These are phyloP conservation scores for Deinandra increscens DNA, from an alignment of 129 eudicot species.

Conservation along the genomic window DNA sequence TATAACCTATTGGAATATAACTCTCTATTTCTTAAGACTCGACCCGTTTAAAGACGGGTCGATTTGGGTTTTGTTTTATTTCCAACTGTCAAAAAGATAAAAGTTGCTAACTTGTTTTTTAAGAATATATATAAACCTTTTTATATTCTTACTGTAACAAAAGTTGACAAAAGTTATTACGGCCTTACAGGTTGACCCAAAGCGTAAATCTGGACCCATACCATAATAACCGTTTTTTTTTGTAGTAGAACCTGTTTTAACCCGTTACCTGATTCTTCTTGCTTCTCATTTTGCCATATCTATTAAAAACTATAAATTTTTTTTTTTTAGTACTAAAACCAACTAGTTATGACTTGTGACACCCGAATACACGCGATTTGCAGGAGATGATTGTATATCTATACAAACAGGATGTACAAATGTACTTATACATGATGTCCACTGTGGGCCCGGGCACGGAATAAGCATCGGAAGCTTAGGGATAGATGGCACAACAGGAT, in stretches of 20 bases:
- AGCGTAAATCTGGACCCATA: not conserved
- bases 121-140: too few species aligned
- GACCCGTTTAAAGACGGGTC: not conserved
- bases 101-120: too few species aligned
- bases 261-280: not conserved
- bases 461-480: constrained; percentile 94
- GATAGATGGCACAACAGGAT: constrained; percentile 63
- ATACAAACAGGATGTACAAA: constrained; percentile 96
- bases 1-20: too few species aligned
- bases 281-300: not conserved
- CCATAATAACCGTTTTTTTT: not conserved
- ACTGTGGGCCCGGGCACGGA: constrained; percentile 98
- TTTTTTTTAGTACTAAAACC: not conserved
- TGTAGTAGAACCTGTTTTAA: not conserved
- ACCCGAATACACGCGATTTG: constrained; percentile 6
- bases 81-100: not conserved
- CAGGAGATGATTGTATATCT: constrained; percentile 96
- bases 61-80: not conserved
- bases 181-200: too few species aligned
- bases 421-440: constrained; percentile 66
- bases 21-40: too few species aligned
- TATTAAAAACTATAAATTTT: not conserved
- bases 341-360: not conserved
- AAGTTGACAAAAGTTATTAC: too few species aligned
- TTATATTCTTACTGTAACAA: too few species aligned